Conservation (phyloP, 257 asterid genomes). For the Fraxinus excelsior region DNA sequence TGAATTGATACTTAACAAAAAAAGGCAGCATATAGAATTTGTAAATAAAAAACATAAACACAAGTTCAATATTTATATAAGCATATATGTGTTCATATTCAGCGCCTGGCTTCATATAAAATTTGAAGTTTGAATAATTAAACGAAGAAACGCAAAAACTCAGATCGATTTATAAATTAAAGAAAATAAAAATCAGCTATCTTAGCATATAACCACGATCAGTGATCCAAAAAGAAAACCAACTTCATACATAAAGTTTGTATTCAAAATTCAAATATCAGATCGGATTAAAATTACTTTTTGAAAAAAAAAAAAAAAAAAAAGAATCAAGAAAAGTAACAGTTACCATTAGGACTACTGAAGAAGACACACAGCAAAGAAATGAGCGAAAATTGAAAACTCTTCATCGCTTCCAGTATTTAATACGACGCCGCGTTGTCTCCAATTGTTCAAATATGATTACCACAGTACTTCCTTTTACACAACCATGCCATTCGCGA, state of each 20-base stretch:
- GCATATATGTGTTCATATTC: not conserved
- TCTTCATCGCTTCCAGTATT: slow-evolving; percentile 43
- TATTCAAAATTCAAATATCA: not conserved
- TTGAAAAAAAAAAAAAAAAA: not conserved
- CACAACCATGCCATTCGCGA: slow-evolving; percentile 36
- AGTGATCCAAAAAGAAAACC: slow-evolving; percentile 28
- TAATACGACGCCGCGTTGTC: slow-evolving; percentile 19
- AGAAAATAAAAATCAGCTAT: not conserved
- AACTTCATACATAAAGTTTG: not conserved
- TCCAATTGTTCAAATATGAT: slow-evolving; percentile 7
- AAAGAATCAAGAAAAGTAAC: not conserved
- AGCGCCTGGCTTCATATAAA: not conserved
- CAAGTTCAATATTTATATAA: not conserved
- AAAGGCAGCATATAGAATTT: not conserved
- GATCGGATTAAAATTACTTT: slow-evolving; percentile 2
- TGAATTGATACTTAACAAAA: slow-evolving; percentile 2
- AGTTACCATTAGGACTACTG: slow-evolving; percentile 44
- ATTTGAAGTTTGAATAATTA: slow-evolving; percentile 16
- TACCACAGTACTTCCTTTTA: slow-evolving; percentile 20
- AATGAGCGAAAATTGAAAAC: slow-evolving; percentile 32
- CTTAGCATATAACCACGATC: slow-evolving; percentile 23
- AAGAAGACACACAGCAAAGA: slow-evolving; percentile 25
- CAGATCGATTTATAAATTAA: not conserved
- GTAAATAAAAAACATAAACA: not conserved
- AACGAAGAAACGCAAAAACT: not conserved